Conservation (phyloP, 352 stramenopile species). For the Phytophthora multivora region DNA sequence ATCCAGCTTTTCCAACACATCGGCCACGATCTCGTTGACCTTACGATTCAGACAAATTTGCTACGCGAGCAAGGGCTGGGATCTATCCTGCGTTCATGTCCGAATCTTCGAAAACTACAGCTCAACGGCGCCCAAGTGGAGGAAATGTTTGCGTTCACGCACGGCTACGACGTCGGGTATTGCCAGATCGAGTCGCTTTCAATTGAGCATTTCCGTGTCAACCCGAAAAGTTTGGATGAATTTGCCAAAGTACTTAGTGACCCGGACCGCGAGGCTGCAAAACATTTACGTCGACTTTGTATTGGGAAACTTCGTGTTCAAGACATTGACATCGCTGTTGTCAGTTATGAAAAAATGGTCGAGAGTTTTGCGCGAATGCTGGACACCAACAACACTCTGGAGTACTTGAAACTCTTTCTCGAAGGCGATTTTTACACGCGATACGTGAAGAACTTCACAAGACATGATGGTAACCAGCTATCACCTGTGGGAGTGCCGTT, state of each 20-base stretch:
- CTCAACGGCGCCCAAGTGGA: constrained; percentile 34
- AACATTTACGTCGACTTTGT: constrained; percentile 12
- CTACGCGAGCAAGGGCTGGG: constrained; percentile 29
- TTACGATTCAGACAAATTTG: constrained; percentile 30
- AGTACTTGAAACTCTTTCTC: constrained; percentile 22
- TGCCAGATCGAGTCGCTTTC: constrained; percentile 26
- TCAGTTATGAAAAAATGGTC: constrained; percentile 23
- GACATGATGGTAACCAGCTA: constrained; percentile 12
- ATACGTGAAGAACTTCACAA: constrained; percentile 9
- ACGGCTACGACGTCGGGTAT: constrained; percentile 27
- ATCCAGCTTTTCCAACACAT: constrained; percentile 30
- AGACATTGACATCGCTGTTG: constrained; percentile 15
- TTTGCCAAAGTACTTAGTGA: constrained; percentile 26
- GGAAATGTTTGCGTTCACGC: constrained; percentile 37
- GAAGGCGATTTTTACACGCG: constrained; percentile 19
- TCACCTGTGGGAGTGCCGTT: constrained; percentile 1
- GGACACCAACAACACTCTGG: constrained; percentile 16
- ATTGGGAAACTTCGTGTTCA: constrained; percentile 21
- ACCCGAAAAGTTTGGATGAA: constrained; percentile 6
- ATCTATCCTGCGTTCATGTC: constrained; percentile 31
- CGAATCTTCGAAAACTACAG: constrained; percentile 22
- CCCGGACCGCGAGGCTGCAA: constrained; percentile 2
- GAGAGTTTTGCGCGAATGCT: constrained; percentile 16
- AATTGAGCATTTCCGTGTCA: constrained; percentile 27
- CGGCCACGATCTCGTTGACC: constrained; percentile 24